phyloP scores from a whole-genome alignment of 1,139 yeast species.

The Magnusiomyces paraingens region DNA sequence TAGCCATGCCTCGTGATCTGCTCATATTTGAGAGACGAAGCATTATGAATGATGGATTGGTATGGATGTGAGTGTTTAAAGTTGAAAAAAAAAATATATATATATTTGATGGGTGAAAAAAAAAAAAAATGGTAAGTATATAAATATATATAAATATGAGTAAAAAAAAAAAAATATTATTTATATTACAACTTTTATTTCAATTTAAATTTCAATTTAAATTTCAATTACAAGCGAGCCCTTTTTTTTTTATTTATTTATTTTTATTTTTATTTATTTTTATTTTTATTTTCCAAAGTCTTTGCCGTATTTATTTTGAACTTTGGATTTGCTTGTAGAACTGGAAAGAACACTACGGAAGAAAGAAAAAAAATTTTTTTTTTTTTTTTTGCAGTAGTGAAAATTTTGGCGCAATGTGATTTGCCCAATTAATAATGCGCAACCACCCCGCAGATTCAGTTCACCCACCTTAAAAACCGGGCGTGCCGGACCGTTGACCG shows the following conservation, averaged over 20 bases:
- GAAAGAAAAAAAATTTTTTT: no score
- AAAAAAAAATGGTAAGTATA: neutral
- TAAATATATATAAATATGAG: neutral
- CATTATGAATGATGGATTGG: neutral
- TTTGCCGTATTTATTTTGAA: no score
- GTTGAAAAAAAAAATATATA: neutral
- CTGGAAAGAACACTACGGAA: no score
- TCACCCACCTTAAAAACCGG: no score
- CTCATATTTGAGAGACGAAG: neutral
- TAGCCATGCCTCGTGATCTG: conserved; percentile 1
- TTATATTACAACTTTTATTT: neutral
- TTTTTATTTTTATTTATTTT: neutral
- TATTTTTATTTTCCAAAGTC: no score
- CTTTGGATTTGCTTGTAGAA: no score
- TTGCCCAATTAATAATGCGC: neutral
- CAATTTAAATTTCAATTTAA: no score
- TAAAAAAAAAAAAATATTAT: neutral
- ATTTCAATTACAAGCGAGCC: no score
- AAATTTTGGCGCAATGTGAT: conserved; percentile 3
- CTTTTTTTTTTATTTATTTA: neutral
- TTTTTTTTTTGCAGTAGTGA: neutral
- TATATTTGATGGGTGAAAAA: neutral
- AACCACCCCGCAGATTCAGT: no score
- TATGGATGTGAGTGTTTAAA: neutral
- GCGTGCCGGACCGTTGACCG: no score